Evolutionary conservation across 768 basidiomycete species (phyloP).

Genomic region (Pleurotus eryngii): DNA sequence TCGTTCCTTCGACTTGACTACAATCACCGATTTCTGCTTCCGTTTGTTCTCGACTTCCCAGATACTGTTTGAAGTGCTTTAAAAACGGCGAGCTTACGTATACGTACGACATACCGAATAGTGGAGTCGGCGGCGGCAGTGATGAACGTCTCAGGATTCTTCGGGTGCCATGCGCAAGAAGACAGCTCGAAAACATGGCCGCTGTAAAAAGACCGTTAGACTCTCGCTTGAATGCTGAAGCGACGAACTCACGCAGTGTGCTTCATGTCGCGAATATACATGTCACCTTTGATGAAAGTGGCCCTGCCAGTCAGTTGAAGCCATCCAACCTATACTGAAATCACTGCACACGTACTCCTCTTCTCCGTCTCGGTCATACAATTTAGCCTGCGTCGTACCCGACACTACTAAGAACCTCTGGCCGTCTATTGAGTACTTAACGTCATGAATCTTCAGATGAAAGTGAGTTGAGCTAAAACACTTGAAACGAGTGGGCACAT

Average conservation of each 20-base stretch:
- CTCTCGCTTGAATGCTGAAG: constrained; percentile 7
- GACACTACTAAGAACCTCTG: constrained; percentile 84
- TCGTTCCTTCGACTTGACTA: constrained; percentile 93
- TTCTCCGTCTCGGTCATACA: constrained; percentile 92
- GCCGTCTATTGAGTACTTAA: constrained; percentile 87
- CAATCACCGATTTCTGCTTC: constrained; percentile 94
- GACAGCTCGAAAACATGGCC: constrained; percentile 94
- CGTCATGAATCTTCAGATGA: constrained; percentile 71
- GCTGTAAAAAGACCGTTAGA: constrained; percentile 34
- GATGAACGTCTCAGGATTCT: constrained; percentile 78
- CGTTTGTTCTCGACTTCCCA: constrained; percentile 93
- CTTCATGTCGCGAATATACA: constrained; percentile 98
- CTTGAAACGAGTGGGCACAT: constrained; percentile 16
- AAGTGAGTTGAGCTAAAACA: constrained; percentile 4
- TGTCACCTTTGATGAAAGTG: constrained; percentile 90
- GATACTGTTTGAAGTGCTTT: constrained; percentile 48
- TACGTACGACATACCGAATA: constrained; percentile 57
- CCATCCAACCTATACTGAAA: constrained; percentile 27
- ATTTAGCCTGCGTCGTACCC: constrained; percentile 82
- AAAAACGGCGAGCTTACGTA: constrained; percentile 9
- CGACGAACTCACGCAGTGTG: constrained; percentile 78
- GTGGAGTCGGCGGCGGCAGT: constrained; percentile 96
- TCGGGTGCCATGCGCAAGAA: constrained; percentile 91
- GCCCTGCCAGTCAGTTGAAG: constrained; percentile 59
- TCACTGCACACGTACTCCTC: constrained; percentile 68